Base-by-base conservation (phyloP, 345 rosid species). In the Populus simonii region DNA sequence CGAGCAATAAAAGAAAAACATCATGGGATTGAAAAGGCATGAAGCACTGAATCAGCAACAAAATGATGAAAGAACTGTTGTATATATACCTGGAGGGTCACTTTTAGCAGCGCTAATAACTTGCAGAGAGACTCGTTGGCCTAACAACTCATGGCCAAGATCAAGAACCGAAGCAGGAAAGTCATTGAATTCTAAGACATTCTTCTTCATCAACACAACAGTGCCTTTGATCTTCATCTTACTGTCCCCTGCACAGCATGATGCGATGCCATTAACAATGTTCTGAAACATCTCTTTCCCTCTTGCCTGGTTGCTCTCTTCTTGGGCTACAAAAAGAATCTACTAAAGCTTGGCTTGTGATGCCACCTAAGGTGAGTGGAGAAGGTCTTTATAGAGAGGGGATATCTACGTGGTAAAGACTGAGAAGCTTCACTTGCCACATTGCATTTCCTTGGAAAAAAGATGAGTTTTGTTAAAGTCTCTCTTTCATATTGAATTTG, bases 201-300 rank as follows among this genome's bases (percentile, higher is more conserved):
- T 92, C 83, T 95, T 92, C 85, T 88, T 95, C 93, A 91, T 95
- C 88, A 95, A 80, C 70, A 92, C 90, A 51, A 88, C 97, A 18
- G 80, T 91, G 18, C 98, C 98, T 70, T 62, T 85, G 68, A 92
- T 86, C 84, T 84, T 89, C 79, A 66, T 78, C 16, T 69, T 68
- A 8, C 6, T 36, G 70, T 74, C 83, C 4, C 72, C 74, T 13
- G 69, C 8, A 20, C 70, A 53, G 5, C 63, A 59, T 9, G 29
- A 25, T 8, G 13, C 25, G 63, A 74, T 29, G 18, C 61, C 73
- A 41, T 31, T 62, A 3, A 71, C 17, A 13, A 57, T 22, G 41
- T 65, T 65, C 20, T 75, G 76, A 31, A 71, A 65, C 79, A 80
- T 80, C 6, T 43, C 22, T 33, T 27, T 66, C 33, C 39, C 9